phyloP scores from a whole-genome alignment of 2,329 filamentous ascomycete genomes.

The Metarhizium guizhouense region DNA sequence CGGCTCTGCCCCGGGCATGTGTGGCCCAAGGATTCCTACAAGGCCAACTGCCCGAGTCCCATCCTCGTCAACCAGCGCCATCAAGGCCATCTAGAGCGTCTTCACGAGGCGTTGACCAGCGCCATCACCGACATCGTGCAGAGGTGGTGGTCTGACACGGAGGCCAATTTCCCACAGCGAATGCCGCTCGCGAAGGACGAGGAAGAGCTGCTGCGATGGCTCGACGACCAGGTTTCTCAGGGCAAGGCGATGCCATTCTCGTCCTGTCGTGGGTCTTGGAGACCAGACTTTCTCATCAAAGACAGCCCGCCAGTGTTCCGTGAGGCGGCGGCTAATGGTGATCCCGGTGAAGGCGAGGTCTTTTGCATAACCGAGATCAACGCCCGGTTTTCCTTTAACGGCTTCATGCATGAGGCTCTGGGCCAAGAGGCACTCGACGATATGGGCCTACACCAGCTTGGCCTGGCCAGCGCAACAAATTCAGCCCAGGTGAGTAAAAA shows the following conservation, averaged over 20 bases:
- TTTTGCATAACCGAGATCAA: conserved; percentile 32
- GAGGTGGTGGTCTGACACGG: conserved; percentile 28
- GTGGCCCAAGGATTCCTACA: conserved; percentile 21
- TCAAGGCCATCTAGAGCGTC: conserved; percentile 16
- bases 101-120: conserved; percentile 21
- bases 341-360: conserved; percentile 15
- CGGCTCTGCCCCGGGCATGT: conserved; percentile 14
- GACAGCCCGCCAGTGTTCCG: conserved; percentile 6
- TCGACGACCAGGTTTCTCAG: conserved; percentile 17
- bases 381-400: conserved; percentile 31
- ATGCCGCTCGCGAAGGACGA: conserved; percentile 25
- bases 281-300: conserved; percentile 31
- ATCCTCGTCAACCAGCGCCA: conserved; percentile 23
- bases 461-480: conserved; percentile 16
- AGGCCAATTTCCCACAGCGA: conserved; percentile 19
- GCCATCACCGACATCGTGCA: conserved; percentile 27
- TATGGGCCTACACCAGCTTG: conserved; percentile 5
- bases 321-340: background rate
- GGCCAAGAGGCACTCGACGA: conserved; percentile 20
- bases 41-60: conserved; percentile 20
- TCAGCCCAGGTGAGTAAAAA: conserved; percentile 12
- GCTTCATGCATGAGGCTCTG: conserved; percentile 20
- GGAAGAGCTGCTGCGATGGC: conserved; percentile 20
- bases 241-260: conserved; percentile 15
- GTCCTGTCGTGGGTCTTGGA: conserved; percentile 22